Evolutionary conservation across 257 asterid species (phyloP).

Genomic region (Paraleonurus japonicus): DNA sequence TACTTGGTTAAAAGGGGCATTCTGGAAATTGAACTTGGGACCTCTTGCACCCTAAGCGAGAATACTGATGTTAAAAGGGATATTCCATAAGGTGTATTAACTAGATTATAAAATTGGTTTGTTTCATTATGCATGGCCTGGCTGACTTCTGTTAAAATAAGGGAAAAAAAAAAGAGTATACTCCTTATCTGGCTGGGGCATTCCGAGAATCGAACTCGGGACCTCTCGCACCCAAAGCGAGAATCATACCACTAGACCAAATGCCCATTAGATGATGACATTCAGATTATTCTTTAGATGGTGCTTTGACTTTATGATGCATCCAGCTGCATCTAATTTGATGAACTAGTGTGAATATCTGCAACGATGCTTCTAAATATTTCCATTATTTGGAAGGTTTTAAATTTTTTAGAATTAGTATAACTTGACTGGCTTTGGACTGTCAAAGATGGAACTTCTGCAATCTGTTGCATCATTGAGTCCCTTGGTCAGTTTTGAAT

Average conservation of each 20-base stretch:
- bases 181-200: background rate
- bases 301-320: background rate
- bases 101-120: background rate
- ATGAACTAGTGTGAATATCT: background rate
- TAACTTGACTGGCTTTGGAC: background rate
- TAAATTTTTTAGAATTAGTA: background rate
- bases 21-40: too few relatives aligned
- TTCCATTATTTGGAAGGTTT: background rate
- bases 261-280: slow-evolving; percentile 41
- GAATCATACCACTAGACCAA: slow-evolving; percentile 98
- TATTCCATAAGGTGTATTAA: background rate
- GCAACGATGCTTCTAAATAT: background rate
- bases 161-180: background rate
- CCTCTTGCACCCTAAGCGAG: too few relatives aligned
- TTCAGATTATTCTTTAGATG: background rate
- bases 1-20: too few relatives aligned
- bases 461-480: background rate
- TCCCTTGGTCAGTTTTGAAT: background rate
- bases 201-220: slow-evolving; percentile 69
- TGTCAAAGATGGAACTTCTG: background rate
- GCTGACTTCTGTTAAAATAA: background rate
- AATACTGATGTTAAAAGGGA: background rate
- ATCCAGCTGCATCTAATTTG: background rate
- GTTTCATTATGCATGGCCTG: background rate
- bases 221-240: slow-evolving; percentile 96